Base-by-base conservation (phyloP, 495 filamentous ascomycete genomes). In the Sabuloglossum arenarium region DNA sequence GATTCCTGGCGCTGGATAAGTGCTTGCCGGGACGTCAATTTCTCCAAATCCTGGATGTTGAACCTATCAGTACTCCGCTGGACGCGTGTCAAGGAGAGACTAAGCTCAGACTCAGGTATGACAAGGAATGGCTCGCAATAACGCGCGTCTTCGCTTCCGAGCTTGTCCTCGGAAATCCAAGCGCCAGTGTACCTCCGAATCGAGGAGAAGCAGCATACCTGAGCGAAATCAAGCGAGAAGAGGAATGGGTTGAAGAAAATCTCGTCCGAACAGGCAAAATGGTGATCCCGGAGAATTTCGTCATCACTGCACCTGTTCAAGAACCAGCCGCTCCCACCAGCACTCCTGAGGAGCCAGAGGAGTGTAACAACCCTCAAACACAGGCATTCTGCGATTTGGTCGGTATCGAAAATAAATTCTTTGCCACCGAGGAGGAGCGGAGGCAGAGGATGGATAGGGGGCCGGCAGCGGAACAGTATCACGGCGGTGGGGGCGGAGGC, bases 71-170 rank as follows among this genome's bases (percentile, higher is more conserved):
- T 0, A n/a, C 12, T 56, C 28, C 24, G 3, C 54, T 23, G 53
- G 34, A 31, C 9, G 24, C 25, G 1, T 29, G 12, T 29, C 11
- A 32, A 39, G 30, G 23, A 58, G n/a, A 25, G 39, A n/a, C 23
- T 58, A 24, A 68, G 1, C 63, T 69, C 49, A 64, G 66, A 6
- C 77, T 97, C 3, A 67, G 79, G 31, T 96, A 97, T 65, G 91
- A 98, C 66, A 79, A 80, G 29, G 91, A 98, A 70, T 98, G 89
- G 89, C 79, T 97, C 3, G 82, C 91, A 8, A 94, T 98, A 60
- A 85, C 81, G 1, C 86, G 89, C 14, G 80, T 80, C 1, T 89
- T 94, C 62, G 79, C 82, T 27, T 58, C 71, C 0, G 70, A 77
- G 32, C 69, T 87, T 2, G 62, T 66, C 5, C 68, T 88, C 32